phyloP scores from a whole-genome alignment of 2,329 filamentous ascomycete species.

The Fusarium newnesense region DNA sequence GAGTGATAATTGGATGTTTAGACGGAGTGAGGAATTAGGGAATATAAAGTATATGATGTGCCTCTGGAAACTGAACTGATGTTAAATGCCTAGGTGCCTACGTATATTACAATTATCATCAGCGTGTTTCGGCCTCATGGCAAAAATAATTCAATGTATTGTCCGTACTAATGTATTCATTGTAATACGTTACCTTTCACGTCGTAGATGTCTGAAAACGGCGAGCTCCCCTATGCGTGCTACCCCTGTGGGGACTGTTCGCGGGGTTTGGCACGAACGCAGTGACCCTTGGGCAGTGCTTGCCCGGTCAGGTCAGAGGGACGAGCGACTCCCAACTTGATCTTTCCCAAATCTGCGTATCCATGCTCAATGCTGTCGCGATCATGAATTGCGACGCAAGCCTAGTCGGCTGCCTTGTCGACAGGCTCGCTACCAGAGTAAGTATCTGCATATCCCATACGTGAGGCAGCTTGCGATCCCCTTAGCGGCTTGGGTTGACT shows the following conservation, averaged over 20 bases:
- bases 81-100: not conserved
- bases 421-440: slow-evolving; percentile 71
- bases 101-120: not conserved
- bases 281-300: slow-evolving; percentile 20
- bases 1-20: not conserved
- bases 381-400: slow-evolving; percentile 68
- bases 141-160: not conserved
- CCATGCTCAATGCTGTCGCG: slow-evolving; percentile 39
- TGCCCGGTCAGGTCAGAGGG: slow-evolving; percentile 2
- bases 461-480: not conserved
- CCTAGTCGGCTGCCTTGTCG: slow-evolving; percentile 70
- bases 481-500: slow-evolving; percentile 11
- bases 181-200: not conserved
- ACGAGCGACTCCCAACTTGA: slow-evolving; percentile 20
- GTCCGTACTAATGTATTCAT: not conserved
- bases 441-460: slow-evolving; percentile 20
- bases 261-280: slow-evolving; percentile 35
- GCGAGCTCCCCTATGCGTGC: slow-evolving; percentile 13
- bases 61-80: not conserved
- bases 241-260: slow-evolving; percentile 35
- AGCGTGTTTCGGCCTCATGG: not conserved
- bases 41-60: not conserved
- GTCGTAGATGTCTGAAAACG: slow-evolving; percentile 20
- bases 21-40: not conserved
- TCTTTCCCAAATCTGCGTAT: slow-evolving; percentile 14